Evolutionary conservation across 2,329 filamentous ascomycete species (phyloP).

Genomic region (Cytospora chrysosperma): DNA sequence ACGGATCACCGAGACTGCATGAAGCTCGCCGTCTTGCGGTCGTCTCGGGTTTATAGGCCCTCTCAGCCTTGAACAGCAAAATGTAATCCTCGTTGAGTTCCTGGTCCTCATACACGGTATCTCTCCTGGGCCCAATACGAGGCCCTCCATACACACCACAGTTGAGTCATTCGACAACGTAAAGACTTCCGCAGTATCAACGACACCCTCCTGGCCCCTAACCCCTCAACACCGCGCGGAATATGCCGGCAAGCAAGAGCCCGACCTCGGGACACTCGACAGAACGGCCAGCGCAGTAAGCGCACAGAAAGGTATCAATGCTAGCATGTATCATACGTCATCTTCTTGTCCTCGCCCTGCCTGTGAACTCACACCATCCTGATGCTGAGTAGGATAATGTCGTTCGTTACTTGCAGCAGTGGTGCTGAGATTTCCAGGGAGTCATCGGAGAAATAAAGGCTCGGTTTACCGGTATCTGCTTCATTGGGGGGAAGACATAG

Average conservation of each 20-base stretch:
- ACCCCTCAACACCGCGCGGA: background rate
- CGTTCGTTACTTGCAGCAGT: background rate
- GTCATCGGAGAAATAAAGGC: conserved; percentile 3
- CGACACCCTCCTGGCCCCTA: background rate
- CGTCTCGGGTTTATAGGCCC: background rate
- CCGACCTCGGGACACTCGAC: background rate
- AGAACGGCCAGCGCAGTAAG: background rate
- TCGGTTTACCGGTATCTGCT: background rate
- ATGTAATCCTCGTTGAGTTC: background rate
- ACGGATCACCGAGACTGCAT: background rate
- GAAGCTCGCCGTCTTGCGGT: too few species aligned
- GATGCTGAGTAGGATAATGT: background rate
- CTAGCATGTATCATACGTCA: background rate
- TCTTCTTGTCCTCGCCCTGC: background rate
- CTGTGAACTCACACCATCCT: background rate
- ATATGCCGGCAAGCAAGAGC: background rate
- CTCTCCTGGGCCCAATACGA: background rate
- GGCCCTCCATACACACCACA: background rate
- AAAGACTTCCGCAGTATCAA: background rate
- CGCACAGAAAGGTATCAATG: background rate
- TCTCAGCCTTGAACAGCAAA: background rate
- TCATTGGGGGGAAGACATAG: background rate
- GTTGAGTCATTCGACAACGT: background rate
- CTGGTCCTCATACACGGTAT: background rate
- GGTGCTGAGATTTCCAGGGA: background rate